These are phyloP conservation scores for Xylariales sp. DNA, from an alignment of 2,329 filamentous ascomycete genomes.

Conservation along the genomic window DNA sequence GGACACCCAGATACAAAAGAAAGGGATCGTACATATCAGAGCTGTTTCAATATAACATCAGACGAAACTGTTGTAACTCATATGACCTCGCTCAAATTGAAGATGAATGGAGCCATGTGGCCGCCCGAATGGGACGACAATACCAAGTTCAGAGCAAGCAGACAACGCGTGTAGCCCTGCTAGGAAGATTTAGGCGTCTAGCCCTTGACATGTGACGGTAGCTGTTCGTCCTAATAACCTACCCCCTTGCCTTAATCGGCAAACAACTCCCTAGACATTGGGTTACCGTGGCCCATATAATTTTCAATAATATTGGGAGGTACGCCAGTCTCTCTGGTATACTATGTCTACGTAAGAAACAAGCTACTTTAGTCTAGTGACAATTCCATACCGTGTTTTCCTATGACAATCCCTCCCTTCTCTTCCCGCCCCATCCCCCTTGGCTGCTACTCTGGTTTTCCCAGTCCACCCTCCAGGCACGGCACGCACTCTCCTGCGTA, in stretches of 20 bases:
- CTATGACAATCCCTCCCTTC: too few relatives aligned
- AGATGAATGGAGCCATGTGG: not conserved
- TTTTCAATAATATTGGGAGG: too few relatives aligned
- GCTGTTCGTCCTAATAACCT: not conserved
- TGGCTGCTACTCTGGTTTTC: too few relatives aligned
- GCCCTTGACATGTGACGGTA: not conserved
- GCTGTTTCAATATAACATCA: not conserved
- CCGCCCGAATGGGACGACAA: not conserved
- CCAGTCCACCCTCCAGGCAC: too few relatives aligned
- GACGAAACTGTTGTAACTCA: not conserved
- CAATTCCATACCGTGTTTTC: too few relatives aligned
- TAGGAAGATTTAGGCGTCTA: not conserved
- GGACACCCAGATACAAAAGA: too few relatives aligned
- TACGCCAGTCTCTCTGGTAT: too few relatives aligned
- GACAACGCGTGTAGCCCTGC: not conserved
- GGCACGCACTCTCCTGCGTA: too few relatives aligned
- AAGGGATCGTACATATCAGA: not conserved
- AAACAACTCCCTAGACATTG: not conserved
- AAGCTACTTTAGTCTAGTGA: too few relatives aligned
- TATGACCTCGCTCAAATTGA: not conserved
- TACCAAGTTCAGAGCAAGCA: not conserved
- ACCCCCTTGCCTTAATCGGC: not conserved
- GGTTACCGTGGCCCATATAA: not conserved
- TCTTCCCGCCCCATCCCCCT: too few relatives aligned
- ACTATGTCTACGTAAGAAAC: too few relatives aligned